Evolutionary conservation across 768 basidiomycete genomes (phyloP).

Genomic region (Cystofilobasidium macerans): DNA sequence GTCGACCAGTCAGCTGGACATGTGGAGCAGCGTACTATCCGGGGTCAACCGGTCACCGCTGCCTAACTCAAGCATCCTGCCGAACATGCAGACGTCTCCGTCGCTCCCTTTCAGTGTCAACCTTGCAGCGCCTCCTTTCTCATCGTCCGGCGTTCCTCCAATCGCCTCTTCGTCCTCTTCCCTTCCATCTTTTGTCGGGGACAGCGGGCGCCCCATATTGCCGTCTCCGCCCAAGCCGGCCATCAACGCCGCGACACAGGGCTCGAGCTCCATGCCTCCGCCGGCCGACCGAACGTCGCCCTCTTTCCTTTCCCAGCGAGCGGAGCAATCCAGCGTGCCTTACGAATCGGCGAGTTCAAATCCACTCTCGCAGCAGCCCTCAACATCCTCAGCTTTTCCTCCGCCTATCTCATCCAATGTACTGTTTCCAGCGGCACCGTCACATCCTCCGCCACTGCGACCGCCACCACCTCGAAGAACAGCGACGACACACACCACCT

Average conservation of each 20-base stretch:
- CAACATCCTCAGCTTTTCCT: background rate
- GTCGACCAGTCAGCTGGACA: background rate
- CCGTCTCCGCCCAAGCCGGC: no score
- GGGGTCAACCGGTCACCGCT: background rate
- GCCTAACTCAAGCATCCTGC: background rate
- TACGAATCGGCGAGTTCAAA: no score
- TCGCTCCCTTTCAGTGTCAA: background rate
- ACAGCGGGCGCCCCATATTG: no score
- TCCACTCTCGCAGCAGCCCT: background rate
- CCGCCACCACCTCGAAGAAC: background rate
- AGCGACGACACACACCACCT: background rate
- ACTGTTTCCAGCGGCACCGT: no score
- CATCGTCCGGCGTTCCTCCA: background rate
- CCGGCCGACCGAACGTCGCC: background rate
- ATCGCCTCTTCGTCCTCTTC: background rate
- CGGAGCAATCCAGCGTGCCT: no score
- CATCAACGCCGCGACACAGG: no score
- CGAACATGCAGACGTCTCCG: background rate
- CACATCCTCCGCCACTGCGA: conserved; percentile 7
- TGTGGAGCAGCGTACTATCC: background rate
- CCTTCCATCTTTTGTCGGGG: no score
- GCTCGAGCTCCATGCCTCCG: background rate
- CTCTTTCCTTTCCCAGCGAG: no score
- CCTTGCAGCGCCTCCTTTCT: background rate
- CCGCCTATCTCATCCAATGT: background rate